Conservation (phyloP, 2,329 filamentous ascomycete species). For the Microdochium paspali region DNA sequence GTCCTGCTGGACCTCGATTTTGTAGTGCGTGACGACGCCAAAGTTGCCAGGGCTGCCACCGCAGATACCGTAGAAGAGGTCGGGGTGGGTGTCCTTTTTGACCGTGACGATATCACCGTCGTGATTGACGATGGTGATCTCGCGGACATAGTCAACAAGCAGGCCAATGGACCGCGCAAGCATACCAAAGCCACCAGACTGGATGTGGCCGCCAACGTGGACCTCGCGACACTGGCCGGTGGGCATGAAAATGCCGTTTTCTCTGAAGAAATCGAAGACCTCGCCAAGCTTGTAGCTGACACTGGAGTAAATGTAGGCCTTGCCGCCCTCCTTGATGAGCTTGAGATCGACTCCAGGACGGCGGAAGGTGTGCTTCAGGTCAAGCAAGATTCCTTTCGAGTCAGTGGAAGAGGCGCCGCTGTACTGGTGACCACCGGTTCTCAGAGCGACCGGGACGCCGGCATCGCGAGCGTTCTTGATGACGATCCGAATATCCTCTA, state of each 20-base stretch:
- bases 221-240: constrained; percentile 36
- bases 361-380: constrained; percentile 29
- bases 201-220: constrained; percentile 34
- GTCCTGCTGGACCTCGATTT: neutral
- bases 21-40: constrained; percentile 40
- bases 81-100: constrained; percentile 35
- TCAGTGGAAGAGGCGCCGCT: constrained; percentile 36
- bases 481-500: constrained; percentile 28
- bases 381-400: constrained; percentile 33
- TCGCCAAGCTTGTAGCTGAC: constrained; percentile 31
- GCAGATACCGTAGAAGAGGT: constrained; percentile 49
- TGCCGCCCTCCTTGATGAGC: constrained; percentile 1
- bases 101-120: constrained; percentile 34
- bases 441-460: constrained; percentile 31
- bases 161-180: constrained; percentile 40
- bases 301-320: constrained; percentile 24
- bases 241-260: constrained; percentile 32
- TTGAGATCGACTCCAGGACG: constrained; percentile 4
- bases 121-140: constrained; percentile 37
- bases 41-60: constrained; percentile 51
- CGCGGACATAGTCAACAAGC: constrained; percentile 41
- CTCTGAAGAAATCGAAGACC: constrained; percentile 29
- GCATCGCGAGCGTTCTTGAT: constrained; percentile 29
- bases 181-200: constrained; percentile 38
- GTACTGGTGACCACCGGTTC: constrained; percentile 38